Base-by-base conservation (phyloP, 2,329 filamentous ascomycete species). In the Lanzia echinophila region DNA sequence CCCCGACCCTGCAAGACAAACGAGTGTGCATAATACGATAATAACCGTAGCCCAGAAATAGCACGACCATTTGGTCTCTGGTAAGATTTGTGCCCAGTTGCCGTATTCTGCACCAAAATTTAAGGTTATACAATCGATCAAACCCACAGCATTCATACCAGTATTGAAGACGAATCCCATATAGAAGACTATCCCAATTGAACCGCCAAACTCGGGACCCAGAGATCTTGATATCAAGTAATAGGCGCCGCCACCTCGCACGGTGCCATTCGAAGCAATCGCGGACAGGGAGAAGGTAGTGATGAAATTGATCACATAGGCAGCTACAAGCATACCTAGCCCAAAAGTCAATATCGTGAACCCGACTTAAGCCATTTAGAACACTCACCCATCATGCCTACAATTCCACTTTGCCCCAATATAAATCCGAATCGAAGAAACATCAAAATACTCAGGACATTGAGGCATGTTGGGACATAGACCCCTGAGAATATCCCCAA, bases 381-480 rank as follows among this genome's bases (percentile, higher is more conserved):
- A 22, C 13, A 50, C 52, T 33, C 32, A 51, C 51, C 46, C 45
- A 47, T 33, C 33, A 56, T 53, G 50, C 58, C 50, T 32, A 54
- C 7, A 12, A 54, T 28, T 49, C 52, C 52, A 50, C 47, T 36
- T 38, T 54, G 24, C 57, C 89, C 90, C 20, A 95, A 75, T 54
- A 95, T 88, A 63, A 90, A 84, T 20, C 90, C 89, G 68, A 95
- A 95, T 20, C 90, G 82, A 63, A 95, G 75, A 71, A 95, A 95
- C 88, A 95, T 95, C 58, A 95, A 79, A 70, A 95, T 95, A 63
- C 88, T 92, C 60, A 95, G 73, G 41, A 95, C 90, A 69, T 94
- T 95, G 61, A 95, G 75, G 57, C 86, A 91, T n/a, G 90, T 90
- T 1, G 90, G 90, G 15, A 95, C 87, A 68, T 90, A 95, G 46